A percentile compares a stretch with the other conserved stretches of the same genome.
These are phyloP conservation scores for Solanum chmielewskii DNA, from an alignment of 257 asterid genomes.

Conservation along the genomic window DNA sequence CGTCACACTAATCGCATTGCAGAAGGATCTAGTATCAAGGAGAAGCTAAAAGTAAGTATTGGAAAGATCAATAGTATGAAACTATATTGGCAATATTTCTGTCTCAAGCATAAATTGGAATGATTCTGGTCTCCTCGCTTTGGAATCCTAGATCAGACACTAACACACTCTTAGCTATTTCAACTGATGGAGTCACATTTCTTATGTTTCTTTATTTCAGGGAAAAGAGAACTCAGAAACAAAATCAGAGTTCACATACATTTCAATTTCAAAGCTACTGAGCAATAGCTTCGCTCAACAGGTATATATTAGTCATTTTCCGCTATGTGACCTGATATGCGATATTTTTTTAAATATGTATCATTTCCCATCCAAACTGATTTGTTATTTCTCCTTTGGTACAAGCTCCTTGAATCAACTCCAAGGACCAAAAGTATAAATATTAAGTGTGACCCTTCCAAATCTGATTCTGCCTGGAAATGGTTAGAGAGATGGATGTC, in stretches of 20 bases:
- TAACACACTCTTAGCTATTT: background rate
- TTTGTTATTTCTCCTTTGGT: slow-evolving; percentile 8
- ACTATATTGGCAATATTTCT: slow-evolving; percentile 8
- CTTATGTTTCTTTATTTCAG: slow-evolving; percentile 32
- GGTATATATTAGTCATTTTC: slow-evolving; percentile 34
- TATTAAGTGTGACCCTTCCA: slow-evolving; percentile 84
- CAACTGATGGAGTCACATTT: background rate
- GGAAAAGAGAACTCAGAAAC: slow-evolving; percentile 16
- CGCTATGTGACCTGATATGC: background rate
- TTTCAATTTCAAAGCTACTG: slow-evolving; percentile 72
- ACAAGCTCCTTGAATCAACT: slow-evolving; percentile 70
- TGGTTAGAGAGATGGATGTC: slow-evolving; percentile 98
- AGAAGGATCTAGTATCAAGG: slow-evolving; percentile 15
- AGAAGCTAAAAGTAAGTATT: slow-evolving; percentile 13
- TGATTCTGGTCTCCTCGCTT: background rate
- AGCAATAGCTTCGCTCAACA: slow-evolving; percentile 80
- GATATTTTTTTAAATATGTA: background rate
- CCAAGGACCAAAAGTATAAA: slow-evolving; percentile 46
- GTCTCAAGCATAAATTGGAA: background rate
- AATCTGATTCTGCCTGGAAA: slow-evolving; percentile 81
- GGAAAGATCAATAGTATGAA: slow-evolving; percentile 10
- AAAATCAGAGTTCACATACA: slow-evolving; percentile 20
- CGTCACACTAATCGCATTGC: slow-evolving; percentile 29
- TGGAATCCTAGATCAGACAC: background rate
- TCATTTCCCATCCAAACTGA: background rate